A percentile compares a stretch with the other conserved stretches of the same genome.
Conservation (phyloP, 257 asterid genomes). For the Gentiana straminea region DNA sequence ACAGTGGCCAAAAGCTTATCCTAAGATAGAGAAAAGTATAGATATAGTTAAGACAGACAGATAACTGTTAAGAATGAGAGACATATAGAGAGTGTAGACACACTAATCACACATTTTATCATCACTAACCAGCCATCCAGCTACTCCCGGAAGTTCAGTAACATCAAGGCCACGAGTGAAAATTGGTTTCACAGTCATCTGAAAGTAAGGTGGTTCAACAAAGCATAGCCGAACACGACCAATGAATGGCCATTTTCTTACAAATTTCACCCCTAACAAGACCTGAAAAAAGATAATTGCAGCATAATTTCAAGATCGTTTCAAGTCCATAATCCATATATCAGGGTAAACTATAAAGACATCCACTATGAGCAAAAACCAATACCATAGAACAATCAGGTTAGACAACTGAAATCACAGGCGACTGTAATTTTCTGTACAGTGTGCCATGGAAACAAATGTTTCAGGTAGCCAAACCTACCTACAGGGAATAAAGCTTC, state of each 20-base stretch:
- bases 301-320: neutral
- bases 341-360: too few relatives aligned
- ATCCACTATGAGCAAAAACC: too few relatives aligned
- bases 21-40: slow-evolving; percentile 18
- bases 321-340: neutral
- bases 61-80: neutral
- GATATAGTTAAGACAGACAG: neutral
- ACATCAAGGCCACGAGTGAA: slow-evolving; percentile 81
- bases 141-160: slow-evolving; percentile 91
- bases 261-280: slow-evolving; percentile 80
- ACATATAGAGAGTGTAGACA: neutral
- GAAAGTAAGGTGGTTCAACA: slow-evolving; percentile 87
- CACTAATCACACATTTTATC: neutral
- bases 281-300: slow-evolving; percentile 38
- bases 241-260: slow-evolving; percentile 66
- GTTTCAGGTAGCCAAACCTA: too few relatives aligned
- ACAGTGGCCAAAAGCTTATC: slow-evolving; percentile 77
- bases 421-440: too few relatives aligned
- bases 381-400: too few relatives aligned
- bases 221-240: slow-evolving; percentile 85
- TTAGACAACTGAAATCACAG: too few relatives aligned
- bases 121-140: slow-evolving; percentile 89
- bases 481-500: slow-evolving; percentile 16
- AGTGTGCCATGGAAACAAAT: too few relatives aligned
- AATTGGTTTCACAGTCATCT: slow-evolving; percentile 89